A percentile compares a stretch with the other conserved stretches of the same genome.
Evolutionary conservation across 73 alveolate species (phyloP).

Genomic region (Tetrahymena malaccensis): DNA sequence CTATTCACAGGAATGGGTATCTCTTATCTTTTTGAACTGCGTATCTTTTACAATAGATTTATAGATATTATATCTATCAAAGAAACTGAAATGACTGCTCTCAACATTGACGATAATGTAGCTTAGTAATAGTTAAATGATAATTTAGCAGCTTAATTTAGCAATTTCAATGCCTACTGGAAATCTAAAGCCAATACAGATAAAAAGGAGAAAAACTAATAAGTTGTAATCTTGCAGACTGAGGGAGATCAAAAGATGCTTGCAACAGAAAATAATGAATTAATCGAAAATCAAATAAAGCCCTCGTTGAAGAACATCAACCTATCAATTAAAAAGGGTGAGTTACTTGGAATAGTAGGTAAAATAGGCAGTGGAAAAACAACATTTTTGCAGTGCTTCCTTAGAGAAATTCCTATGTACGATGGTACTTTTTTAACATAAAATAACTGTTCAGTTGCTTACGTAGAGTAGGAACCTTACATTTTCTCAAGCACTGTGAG

Average conservation of each 20-base stretch:
- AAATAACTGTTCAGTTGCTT: conserved; percentile 2
- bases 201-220: background rate
- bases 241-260: background rate
- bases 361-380: conserved; percentile 71
- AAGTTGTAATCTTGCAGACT: background rate
- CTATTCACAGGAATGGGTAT: background rate
- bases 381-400: conserved; percentile 39
- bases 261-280: background rate
- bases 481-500: conserved; percentile 23
- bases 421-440: conserved; percentile 5
- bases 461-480: conserved; percentile 28
- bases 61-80: background rate
- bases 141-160: background rate
- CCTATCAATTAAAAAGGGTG: conserved; percentile 37
- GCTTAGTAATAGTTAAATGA: background rate
- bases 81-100: background rate
- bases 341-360: conserved; percentile 59
- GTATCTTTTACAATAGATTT: background rate
- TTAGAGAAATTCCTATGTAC: conserved; percentile 42
- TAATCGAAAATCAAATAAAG: background rate
- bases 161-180: background rate
- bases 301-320: conserved; percentile 38
- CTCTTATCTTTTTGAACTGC: background rate
- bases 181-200: background rate
- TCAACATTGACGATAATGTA: background rate